Conservation (phyloP, 2,329 filamentous ascomycete genomes). For the Blastomyces gilchristii region DNA sequence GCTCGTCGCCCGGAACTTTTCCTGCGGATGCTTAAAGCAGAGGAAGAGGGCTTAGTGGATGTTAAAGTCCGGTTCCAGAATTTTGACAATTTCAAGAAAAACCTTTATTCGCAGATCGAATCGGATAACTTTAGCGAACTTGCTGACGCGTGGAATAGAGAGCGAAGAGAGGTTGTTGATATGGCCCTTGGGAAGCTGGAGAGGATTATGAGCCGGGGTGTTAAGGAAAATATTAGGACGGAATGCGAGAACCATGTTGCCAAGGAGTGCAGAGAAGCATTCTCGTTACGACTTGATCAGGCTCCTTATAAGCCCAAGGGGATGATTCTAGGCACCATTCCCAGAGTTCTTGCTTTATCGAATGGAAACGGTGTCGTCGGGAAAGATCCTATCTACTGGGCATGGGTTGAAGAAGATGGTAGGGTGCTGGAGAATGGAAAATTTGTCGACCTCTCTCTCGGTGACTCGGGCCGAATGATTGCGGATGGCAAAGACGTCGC, state of each 20-base stretch:
- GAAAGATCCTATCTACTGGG: constrained; percentile 73
- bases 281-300: constrained; percentile 82
- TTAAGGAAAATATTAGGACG: constrained; percentile 87
- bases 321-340: constrained; percentile 76
- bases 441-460: constrained; percentile 63
- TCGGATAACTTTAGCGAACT: constrained; percentile 94
- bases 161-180: constrained; percentile 76
- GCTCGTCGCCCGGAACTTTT: constrained; percentile 79
- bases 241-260: constrained; percentile 89
- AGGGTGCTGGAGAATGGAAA: constrained; percentile 82
- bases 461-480: constrained; percentile 56
- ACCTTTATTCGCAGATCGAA: constrained; percentile 72
- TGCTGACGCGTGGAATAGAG: constrained; percentile 87
- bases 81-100: constrained; percentile 62
- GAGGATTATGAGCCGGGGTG: constrained; percentile 73
- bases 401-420: constrained; percentile 87
- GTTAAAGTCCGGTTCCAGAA: constrained; percentile 70
- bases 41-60: constrained; percentile 84
- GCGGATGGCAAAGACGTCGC: constrained; percentile 55
- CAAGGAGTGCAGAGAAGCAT: constrained; percentile 79
- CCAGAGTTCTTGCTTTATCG: constrained; percentile 76
- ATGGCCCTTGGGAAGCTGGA: constrained; percentile 72
- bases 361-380: constrained; percentile 71
- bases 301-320: constrained; percentile 92
- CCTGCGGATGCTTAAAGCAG: constrained; percentile 93